Conservation (phyloP, 1,284 basidiomycete species). For the Fomes fomentarius region DNA sequence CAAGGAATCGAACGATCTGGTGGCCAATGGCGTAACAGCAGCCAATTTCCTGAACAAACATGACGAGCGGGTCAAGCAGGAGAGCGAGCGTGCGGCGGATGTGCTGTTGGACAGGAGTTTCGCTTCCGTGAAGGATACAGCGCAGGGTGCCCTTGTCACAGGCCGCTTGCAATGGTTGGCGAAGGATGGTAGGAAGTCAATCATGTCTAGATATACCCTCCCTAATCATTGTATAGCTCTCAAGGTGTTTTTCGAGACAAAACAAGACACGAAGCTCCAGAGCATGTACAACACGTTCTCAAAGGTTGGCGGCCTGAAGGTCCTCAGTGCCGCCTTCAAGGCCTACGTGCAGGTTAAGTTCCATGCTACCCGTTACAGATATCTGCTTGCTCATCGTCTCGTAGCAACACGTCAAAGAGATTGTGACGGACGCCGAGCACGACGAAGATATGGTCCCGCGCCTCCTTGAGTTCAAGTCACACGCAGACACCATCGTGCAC, state of each 20-base stretch:
- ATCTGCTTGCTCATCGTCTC: background rate
- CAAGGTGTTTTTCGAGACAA: constrained; percentile 56
- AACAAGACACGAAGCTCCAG: constrained; percentile 52
- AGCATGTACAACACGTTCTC: constrained; percentile 68
- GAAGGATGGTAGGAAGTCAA: constrained; percentile 50
- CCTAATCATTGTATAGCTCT: constrained; percentile 49
- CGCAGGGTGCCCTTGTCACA: constrained; percentile 55
- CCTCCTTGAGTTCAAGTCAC: constrained; percentile 72
- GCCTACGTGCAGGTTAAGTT: constrained; percentile 53
- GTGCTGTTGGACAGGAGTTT: constrained; percentile 57
- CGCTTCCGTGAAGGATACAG: constrained; percentile 49
- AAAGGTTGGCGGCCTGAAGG: constrained; percentile 58
- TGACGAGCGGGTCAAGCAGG: constrained; percentile 52
- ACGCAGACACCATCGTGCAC: constrained; percentile 56
- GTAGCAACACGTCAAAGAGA: constrained; percentile 54
- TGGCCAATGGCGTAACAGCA: constrained; percentile 48
- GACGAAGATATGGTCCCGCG: constrained; percentile 82
- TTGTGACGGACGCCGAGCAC: constrained; percentile 59
- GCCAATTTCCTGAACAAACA: constrained; percentile 59
- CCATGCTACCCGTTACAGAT: background rate
- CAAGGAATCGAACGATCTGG: constrained; percentile 47
- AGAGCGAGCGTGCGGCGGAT: constrained; percentile 53
- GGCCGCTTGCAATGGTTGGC: constrained; percentile 61
- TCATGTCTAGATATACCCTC: background rate
- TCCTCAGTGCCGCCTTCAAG: constrained; percentile 68